Evolutionary conservation across 371 early-diverging fungal species (phyloP), one percentile per base, ranked within the genome.

Genomic region (Entomophthora muscae): DNA sequence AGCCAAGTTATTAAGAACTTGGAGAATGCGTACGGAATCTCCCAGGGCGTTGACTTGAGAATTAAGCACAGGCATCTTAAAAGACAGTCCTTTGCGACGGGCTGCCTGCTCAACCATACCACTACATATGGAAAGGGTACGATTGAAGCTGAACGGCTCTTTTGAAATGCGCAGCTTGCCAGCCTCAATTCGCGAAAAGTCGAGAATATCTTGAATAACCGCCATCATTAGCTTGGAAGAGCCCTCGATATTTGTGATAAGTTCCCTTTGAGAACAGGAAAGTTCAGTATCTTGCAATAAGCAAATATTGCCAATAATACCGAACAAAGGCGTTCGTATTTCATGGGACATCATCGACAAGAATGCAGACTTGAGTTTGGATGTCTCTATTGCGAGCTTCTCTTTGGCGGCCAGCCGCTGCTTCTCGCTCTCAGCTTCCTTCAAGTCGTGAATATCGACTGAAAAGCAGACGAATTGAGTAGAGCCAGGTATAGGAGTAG

Each of bases 1-100:
- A 26, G 86, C 84, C n/a, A 90, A 70, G 61, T 91, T 86, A 17
- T 86, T 89, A 64, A 91, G 78, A 24, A 90, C 82, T 69, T 90
- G 90, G 32, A 82, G 74, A 27, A 89, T 68, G 26, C 91, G 76
- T 31, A 82, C 72, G 31, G 85, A 84, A 71, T 91, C 91, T 52
- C 86, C 85, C n/a, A 88, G 73, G 1, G 86, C 63, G 61, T 79
- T 76, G 61, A 84, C 83, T 0, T 86, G 86, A 63, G 84, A 80
- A 21, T 75, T 72, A 30, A 78, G 73, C 28, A 86, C 80, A 31
- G 84, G 80, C 60, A 83, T 81, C 53, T 79, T 76, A 21, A 82
- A 66, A 61, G 80, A 77, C 2, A 82, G 68, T 30, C 78, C 78
- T 78, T 86, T 85, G 60, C 83, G 83, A 57, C 77, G 76, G 0